Evolutionary conservation across 73 alveolate genomes (phyloP).

Genomic region (Paramecium biaurelia): DNA sequence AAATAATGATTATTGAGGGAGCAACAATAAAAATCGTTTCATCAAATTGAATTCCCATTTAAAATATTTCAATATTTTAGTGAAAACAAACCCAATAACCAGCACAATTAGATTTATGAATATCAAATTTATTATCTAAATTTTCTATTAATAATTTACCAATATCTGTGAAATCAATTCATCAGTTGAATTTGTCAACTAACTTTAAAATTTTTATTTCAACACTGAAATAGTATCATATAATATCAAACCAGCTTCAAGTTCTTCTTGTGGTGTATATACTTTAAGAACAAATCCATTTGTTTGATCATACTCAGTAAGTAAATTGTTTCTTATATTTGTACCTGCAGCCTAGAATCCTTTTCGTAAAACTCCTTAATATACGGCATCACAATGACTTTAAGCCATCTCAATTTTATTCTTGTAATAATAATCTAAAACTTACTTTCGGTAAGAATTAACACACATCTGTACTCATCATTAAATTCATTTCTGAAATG

Average conservation of each 20-base stretch:
- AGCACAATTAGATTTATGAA: neutral
- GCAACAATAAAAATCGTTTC: neutral
- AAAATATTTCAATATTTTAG: neutral
- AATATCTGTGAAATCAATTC: neutral
- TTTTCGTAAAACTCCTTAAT: conserved; percentile 4
- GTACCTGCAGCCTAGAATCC: conserved; percentile 8
- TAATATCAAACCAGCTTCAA: conserved; percentile 26
- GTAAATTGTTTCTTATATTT: neutral
- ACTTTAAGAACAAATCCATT: neutral
- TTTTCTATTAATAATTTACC: neutral
- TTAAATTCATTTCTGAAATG: neutral
- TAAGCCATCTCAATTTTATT: neutral
- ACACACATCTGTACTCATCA: conserved; percentile 29
- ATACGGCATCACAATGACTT: conserved; percentile 38
- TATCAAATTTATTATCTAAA: conserved; percentile 7
- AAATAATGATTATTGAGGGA: neutral
- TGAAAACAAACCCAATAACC: neutral
- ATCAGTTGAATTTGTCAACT: neutral
- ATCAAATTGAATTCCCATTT: conserved; percentile 15
- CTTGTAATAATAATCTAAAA: neutral
- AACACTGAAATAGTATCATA: neutral
- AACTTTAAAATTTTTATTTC: neutral
- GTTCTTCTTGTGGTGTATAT: neutral
- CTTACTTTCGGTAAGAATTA: neutral
- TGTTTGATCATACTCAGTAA: neutral